Conservation (phyloP, 2,329 filamentous ascomycete genomes). For the Cytospora piceicola region DNA sequence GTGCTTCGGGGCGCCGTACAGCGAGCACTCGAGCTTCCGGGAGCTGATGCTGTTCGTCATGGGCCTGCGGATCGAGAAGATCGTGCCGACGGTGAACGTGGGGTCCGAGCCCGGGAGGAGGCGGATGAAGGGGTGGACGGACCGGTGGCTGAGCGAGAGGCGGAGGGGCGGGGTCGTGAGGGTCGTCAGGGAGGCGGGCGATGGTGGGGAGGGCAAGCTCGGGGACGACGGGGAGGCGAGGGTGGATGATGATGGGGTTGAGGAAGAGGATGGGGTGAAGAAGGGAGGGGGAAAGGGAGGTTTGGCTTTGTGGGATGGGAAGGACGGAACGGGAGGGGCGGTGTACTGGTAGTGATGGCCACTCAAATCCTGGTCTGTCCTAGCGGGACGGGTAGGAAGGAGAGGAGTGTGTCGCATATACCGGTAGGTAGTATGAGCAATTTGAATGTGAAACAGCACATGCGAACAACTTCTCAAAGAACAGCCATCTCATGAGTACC, state of each 20-base stretch:
- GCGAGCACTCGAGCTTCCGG: constrained; percentile 92
- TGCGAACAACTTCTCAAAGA: neutral
- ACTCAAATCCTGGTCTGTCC: neutral
- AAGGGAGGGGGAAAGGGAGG: constrained; percentile 22
- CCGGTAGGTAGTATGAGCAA: neutral
- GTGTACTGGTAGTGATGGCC: constrained; percentile 44
- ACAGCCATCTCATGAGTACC: neutral
- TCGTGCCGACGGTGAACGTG: constrained; percentile 92
- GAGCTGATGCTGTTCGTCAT: constrained; percentile 95
- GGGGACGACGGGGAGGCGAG: constrained; percentile 45
- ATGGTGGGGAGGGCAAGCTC: constrained; percentile 34
- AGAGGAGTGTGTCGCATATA: neutral
- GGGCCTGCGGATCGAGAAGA: constrained; percentile 80
- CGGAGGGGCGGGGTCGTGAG: constrained; percentile 57
- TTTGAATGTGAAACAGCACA: neutral
- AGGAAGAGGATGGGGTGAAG: neutral
- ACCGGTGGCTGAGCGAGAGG: constrained; percentile 64
- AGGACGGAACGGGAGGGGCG: constrained; percentile 45
- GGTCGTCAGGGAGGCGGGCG: constrained; percentile 48
- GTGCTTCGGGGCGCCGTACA: constrained; percentile 94
- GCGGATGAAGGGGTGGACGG: constrained; percentile 68
- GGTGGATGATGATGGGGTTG: constrained; percentile 41
- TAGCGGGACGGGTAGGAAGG: neutral
- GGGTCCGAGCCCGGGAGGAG: constrained; percentile 60
- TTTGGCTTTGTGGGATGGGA: constrained; percentile 44